These are phyloP conservation scores for Candida michaelii DNA, from an alignment of 805 yeast genomes.

Conservation along the genomic window DNA sequence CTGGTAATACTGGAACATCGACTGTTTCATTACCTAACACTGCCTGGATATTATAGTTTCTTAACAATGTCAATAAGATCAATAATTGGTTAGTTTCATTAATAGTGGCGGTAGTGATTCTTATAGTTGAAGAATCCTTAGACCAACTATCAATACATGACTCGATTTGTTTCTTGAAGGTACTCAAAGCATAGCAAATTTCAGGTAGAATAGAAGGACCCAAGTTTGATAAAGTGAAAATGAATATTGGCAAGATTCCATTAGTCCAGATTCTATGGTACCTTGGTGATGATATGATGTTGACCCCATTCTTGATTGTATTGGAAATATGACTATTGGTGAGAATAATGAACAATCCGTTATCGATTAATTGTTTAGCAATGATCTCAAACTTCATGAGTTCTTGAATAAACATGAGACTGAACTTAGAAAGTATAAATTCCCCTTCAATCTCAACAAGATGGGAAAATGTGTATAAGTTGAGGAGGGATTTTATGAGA, in stretches of 20 bases:
- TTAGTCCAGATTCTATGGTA: conserved; percentile 83
- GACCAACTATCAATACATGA: conserved; percentile 70
- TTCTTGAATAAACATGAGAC: conserved; percentile 68
- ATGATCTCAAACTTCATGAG: conserved; percentile 58
- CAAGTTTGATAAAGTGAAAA: conserved; percentile 58
- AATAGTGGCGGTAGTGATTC: conserved; percentile 35
- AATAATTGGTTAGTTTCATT: conserved; percentile 58
- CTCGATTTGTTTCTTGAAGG: conserved; percentile 65
- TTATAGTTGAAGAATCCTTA: conserved; percentile 46
- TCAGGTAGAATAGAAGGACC: conserved; percentile 68
- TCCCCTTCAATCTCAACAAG: conserved; percentile 59
- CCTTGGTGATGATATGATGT: conserved; percentile 50
- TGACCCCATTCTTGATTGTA: conserved; percentile 64
- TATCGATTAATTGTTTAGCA: conserved; percentile 63
- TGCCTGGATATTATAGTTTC: conserved; percentile 51
- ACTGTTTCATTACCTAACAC: conserved; percentile 27
- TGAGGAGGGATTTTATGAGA: conserved; percentile 59
- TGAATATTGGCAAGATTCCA: conserved; percentile 70
- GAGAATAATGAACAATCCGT: conserved; percentile 64
- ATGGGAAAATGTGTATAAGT: conserved; percentile 68
- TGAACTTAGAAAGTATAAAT: conserved; percentile 68
- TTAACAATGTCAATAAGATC: conserved; percentile 58
- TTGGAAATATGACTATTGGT: conserved; percentile 73
- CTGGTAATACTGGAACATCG: conserved; percentile 48
- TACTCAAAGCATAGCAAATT: conserved; percentile 56